Percentiles rank a stretch among this genome's conserved stretches.
Evolutionary conservation across 257 asterid species (phyloP).

Genomic region (Plantago major): DNA sequence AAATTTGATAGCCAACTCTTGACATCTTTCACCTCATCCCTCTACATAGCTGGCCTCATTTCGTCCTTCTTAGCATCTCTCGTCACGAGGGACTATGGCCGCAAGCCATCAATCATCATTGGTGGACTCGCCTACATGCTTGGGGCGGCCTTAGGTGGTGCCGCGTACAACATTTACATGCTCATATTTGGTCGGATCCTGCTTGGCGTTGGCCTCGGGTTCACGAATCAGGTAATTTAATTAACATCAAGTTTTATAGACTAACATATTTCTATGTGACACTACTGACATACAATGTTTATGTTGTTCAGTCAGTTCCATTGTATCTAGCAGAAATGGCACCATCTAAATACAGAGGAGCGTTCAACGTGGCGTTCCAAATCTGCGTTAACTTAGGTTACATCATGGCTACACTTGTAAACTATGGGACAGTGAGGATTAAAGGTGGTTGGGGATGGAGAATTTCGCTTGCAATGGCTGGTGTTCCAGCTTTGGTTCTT

Average conservation of each 20-base stretch:
- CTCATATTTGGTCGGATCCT: slow-evolving; percentile 31
- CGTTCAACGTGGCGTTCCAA: slow-evolving; percentile 55
- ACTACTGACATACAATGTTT: neutral
- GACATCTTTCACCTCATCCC: slow-evolving; percentile 49
- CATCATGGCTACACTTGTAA: slow-evolving; percentile 43
- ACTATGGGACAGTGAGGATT: slow-evolving; percentile 31
- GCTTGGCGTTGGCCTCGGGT: slow-evolving; percentile 39
- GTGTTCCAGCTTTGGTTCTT: slow-evolving; percentile 25
- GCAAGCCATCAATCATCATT: slow-evolving; percentile 38
- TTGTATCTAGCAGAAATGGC: slow-evolving; percentile 69
- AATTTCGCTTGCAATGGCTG: slow-evolving; percentile 29
- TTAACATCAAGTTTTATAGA: neutral
- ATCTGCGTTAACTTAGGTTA: slow-evolving; percentile 49
- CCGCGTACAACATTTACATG: slow-evolving; percentile 29
- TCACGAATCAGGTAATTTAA: slow-evolving; percentile 34
- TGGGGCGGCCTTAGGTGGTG: slow-evolving; percentile 40
- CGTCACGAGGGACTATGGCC: slow-evolving; percentile 44
- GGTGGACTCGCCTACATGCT: slow-evolving; percentile 44
- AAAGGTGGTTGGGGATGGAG: slow-evolving; percentile 37
- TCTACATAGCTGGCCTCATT: slow-evolving; percentile 51
- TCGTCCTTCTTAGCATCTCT: slow-evolving; percentile 46
- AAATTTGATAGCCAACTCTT: slow-evolving; percentile 48
- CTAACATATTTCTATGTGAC: neutral
- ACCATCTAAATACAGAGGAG: slow-evolving; percentile 59
- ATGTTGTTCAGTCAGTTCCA: slow-evolving; percentile 47